Evolutionary conservation across 1,284 basidiomycete genomes (phyloP).

Genomic region (Ceratobasidium sp.): DNA sequence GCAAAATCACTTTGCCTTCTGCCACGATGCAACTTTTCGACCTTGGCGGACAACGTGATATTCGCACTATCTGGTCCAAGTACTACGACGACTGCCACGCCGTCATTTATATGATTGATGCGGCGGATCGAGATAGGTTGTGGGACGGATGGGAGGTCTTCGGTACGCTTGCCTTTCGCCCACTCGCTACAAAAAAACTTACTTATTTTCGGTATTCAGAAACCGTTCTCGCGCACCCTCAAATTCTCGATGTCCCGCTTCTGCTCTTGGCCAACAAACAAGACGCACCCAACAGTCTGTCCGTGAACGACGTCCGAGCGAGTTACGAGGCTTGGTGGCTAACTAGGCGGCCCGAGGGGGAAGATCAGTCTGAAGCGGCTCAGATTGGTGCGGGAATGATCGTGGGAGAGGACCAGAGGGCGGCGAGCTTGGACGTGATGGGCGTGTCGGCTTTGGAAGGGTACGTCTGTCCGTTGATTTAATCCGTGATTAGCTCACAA

Average conservation of each 20-base stretch:
- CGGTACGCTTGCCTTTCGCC: conserved; percentile 64
- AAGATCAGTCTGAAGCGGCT: conserved; percentile 57
- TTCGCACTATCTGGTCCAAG: conserved; percentile 89
- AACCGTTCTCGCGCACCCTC: conserved; percentile 82
- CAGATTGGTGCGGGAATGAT: conserved; percentile 56
- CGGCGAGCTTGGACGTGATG: conserved; percentile 88
- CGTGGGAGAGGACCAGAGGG: conserved; percentile 41
- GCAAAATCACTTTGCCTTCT: conserved; percentile 89
- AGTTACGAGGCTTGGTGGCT: conserved; percentile 91
- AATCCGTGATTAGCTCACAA: conserved; percentile 2
- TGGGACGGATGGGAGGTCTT: conserved; percentile 95
- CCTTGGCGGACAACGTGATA: conserved; percentile 89
- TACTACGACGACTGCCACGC: conserved; percentile 97
- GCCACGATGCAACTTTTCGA: conserved; percentile 96
- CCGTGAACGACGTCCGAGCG: conserved; percentile 87
- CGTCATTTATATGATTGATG: conserved; percentile 91
- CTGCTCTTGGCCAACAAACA: conserved; percentile 94
- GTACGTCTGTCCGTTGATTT: conserved; percentile 61
- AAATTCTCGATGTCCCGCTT: conserved; percentile 87
- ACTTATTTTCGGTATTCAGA: conserved; percentile 57
- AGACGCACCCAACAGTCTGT: conserved; percentile 79
- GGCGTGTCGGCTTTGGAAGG: conserved; percentile 90
- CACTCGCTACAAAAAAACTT: background rate
- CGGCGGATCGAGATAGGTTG: conserved; percentile 83
- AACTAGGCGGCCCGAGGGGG: conserved; percentile 55